phyloP scores from a whole-genome alignment of 2,329 filamentous ascomycete species.

The Pezicula neosporulosa region DNA sequence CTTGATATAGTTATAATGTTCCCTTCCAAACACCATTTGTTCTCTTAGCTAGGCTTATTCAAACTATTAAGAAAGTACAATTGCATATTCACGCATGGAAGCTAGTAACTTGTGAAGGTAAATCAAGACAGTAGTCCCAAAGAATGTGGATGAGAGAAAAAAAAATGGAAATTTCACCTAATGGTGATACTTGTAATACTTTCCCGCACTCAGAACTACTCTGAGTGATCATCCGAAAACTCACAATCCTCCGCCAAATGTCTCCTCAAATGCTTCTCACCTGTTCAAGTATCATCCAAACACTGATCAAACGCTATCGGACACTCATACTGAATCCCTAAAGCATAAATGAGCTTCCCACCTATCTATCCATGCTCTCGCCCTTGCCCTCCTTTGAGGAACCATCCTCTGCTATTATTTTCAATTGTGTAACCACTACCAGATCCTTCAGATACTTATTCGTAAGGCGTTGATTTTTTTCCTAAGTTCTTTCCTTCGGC shows the following conservation, averaged over 20 bases:
- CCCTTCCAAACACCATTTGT: no score
- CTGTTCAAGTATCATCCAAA: conserved; percentile 2
- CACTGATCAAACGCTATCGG: background rate
- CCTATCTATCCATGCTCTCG: background rate
- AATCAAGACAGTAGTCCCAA: no score
- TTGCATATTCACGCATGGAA: no score
- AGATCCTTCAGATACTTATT: conserved; percentile 1
- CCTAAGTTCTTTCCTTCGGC: conserved; percentile 5
- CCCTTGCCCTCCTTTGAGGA: background rate
- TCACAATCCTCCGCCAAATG: conserved; percentile 1
- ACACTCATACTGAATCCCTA: conserved; percentile 4
- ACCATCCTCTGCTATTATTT: conserved; percentile 1
- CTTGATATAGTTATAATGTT: no score
- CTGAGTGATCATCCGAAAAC: background rate
- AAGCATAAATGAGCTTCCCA: conserved; percentile 3
- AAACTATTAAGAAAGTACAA: no score
- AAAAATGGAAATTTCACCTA: background rate
- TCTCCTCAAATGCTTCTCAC: background rate
- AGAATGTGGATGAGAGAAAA: no score
- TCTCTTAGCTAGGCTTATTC: no score
- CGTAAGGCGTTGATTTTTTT: conserved; percentile 3
- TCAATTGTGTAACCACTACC: background rate
- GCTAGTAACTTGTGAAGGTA: no score
- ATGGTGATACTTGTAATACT: background rate
- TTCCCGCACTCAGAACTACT: background rate